phyloP scores from a whole-genome alignment of 2,329 filamentous ascomycete genomes.

The Ophiocordyceps camponoti-saundersi region DNA sequence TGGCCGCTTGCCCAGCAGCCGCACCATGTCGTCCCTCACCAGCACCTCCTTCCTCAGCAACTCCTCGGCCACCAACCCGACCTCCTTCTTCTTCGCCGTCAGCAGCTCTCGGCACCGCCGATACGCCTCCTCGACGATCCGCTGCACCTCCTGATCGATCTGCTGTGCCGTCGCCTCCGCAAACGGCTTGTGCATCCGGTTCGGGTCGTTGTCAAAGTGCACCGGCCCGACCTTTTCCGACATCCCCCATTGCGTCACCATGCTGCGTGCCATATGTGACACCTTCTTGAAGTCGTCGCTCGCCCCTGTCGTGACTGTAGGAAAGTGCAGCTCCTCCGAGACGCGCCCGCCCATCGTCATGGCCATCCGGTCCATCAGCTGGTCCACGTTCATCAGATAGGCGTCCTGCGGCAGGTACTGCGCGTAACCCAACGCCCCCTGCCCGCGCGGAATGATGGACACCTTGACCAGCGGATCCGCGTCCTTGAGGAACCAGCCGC shows the following conservation, averaged over 20 bases:
- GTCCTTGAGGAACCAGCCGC: slow-evolving; percentile 91
- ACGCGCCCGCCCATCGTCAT: slow-evolving; percentile 96
- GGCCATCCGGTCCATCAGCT: slow-evolving; percentile 98
- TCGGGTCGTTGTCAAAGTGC: slow-evolving; percentile 72
- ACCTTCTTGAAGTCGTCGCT: slow-evolving; percentile 98
- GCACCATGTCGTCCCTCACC: slow-evolving; percentile 77
- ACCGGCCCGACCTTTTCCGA: slow-evolving; percentile 83
- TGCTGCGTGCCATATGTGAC: slow-evolving; percentile 83
- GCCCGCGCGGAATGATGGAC: slow-evolving; percentile 91
- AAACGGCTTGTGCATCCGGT: slow-evolving; percentile 84
- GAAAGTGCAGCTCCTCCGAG: slow-evolving; percentile 91
- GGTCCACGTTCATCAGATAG: slow-evolving; percentile 88
- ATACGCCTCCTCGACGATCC: slow-evolving; percentile 87
- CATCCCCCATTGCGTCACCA: slow-evolving; percentile 99
- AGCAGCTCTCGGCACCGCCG: slow-evolving; percentile 75
- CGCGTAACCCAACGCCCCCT: slow-evolving; percentile 85
- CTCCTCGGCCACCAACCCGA: slow-evolving; percentile 85
- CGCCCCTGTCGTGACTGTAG: slow-evolving; percentile 86
- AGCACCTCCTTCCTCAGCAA: slow-evolving; percentile 83
- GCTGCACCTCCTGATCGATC: slow-evolving; percentile 81
- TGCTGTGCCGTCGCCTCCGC: slow-evolving; percentile 83
- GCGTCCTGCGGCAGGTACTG: slow-evolving; percentile 93
- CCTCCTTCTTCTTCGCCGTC: slow-evolving; percentile 69
- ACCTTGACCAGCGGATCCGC: slow-evolving; percentile 97
- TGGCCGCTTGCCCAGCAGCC: slow-evolving; percentile 68